Evolutionary conservation across 345 rosid genomes (phyloP).

Genomic region (Citrus trifoliata): DNA sequence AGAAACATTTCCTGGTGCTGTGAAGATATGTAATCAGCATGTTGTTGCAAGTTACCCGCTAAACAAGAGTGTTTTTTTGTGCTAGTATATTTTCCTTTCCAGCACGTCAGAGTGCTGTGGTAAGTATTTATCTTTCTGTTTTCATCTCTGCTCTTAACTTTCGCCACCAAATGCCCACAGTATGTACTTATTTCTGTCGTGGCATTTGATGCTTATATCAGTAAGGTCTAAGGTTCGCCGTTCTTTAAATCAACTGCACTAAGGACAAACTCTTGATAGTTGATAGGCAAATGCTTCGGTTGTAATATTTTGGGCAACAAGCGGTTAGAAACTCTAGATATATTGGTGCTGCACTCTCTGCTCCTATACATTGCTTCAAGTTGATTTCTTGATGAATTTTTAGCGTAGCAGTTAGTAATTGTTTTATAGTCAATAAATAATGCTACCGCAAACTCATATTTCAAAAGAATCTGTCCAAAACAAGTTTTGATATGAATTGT

Average conservation of each 20-base stretch:
- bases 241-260: not conserved
- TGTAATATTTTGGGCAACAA: constrained; percentile 1
- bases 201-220: constrained; percentile 15
- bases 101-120: not conserved
- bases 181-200: constrained; percentile 4
- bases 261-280: not conserved
- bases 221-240: not conserved
- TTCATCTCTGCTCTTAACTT: not conserved
- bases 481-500: too few species aligned
- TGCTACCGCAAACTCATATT: too few species aligned
- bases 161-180: not conserved
- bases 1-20: not conserved
- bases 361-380: not conserved
- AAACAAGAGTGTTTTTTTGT: not conserved
- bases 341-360: not conserved
- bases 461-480: too few species aligned
- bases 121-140: not conserved
- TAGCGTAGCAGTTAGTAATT: too few species aligned
- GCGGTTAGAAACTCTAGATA: constrained; percentile 1
- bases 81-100: not conserved
- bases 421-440: too few species aligned
- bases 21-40: constrained; percentile 17
- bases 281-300: not conserved
- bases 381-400: not conserved
- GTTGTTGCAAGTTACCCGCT: constrained; percentile 1